A percentile compares a stretch with the other conserved stretches of the same genome.
Conservation (phyloP, 1,284 basidiomycete species). For the Sphaerobolus stellatus region DNA sequence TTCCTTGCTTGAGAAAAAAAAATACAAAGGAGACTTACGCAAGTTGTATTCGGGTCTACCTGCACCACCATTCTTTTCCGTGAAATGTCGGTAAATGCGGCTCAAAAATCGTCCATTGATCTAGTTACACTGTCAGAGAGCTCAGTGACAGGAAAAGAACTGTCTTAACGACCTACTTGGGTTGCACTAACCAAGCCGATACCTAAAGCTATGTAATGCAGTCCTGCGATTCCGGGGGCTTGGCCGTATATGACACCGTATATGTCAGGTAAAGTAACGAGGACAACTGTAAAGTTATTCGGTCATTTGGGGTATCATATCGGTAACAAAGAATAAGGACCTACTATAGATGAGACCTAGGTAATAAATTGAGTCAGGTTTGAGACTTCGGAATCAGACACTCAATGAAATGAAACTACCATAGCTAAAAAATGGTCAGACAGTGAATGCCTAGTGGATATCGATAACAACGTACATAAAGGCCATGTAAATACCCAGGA, state of each 20-base stretch:
- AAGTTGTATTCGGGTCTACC: conserved; percentile 61
- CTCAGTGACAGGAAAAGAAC: no score
- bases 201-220: conserved; percentile 66
- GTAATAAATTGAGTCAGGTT: background rate
- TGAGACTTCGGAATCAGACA: background rate
- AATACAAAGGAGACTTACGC: conserved; percentile 32
- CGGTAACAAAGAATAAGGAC: background rate
- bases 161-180: conserved; percentile 33
- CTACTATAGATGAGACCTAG: conserved; percentile 3
- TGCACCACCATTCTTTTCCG: conserved; percentile 48
- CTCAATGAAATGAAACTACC: conserved; percentile 4
- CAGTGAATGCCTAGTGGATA: no score
- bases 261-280: conserved; percentile 65
- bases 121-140: background rate
- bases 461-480: conserved; percentile 53
- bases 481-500: conserved; percentile 48
- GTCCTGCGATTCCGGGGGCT: conserved; percentile 53
- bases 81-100: conserved; percentile 50
- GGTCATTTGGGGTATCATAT: background rate
- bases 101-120: conserved; percentile 59
- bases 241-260: conserved; percentile 54
- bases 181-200: conserved; percentile 51
- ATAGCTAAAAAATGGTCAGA: no score
- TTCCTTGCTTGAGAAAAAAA: conserved; percentile 11
- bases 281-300: conserved; percentile 35